Evolutionary conservation across 371 early-diverging fungal genomes (phyloP), one percentile per base, ranked within the genome.

Genomic region (Mucor piriformis): DNA sequence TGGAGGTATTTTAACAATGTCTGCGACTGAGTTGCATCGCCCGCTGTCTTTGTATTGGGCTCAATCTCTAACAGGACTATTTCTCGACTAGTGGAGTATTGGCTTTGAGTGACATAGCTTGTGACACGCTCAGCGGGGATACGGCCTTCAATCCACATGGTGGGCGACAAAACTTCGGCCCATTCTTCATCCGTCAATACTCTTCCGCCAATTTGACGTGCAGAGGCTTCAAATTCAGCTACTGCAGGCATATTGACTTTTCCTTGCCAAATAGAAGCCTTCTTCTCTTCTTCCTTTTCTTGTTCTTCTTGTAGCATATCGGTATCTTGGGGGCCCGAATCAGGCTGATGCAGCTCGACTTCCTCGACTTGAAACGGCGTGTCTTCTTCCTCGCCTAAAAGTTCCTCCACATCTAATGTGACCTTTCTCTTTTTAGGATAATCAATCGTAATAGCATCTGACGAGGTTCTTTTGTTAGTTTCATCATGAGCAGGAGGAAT

Each of bases 201-300:
- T 18, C 83, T 74, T 2, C 89, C 89, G 15, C 85, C 86, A 24
- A 89, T 77, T 66, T 91, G 92, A 25, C 73, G 59, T 3, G 86
- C 84, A 6, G 57, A 55, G 0, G 86, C 84, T 10, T 67, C 67
- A 54, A 91, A 86, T 50, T 79, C 79, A 7, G 83, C 84, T 1
- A 90, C 89, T 27, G 81, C 78, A 0, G 82, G 86, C 92, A 91
- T 91, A 40, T 81, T 79, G 29, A 90, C 70, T 2, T 73, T 70
- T 3, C 92, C 92, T 21, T 74, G 66, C 92, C 92, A 91, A 25
- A 88, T 74, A 2, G 71, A 59, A 15, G 73, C 66, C 8, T 66
- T 50, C n/a, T 51, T 50, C 1, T 63, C 59, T 29, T 50, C 15
- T 2, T 50, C 52, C 12, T 55, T 25, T 35, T 60, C 48, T 8